phyloP scores from a whole-genome alignment of 257 asterid genomes.

The Leonotis leonurus region DNA sequence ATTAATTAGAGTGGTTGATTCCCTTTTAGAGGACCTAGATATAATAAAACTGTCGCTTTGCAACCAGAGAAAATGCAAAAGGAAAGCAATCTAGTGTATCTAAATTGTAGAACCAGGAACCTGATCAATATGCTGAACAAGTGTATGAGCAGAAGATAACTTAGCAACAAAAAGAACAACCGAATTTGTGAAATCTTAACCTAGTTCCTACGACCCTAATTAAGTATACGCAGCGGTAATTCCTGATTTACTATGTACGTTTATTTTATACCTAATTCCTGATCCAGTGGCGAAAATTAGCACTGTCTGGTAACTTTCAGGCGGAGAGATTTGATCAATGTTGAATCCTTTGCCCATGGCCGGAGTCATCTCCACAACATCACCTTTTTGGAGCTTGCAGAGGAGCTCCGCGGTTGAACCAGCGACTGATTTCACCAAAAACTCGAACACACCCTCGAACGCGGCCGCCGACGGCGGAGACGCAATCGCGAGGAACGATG shows the following conservation, averaged over 20 bases:
- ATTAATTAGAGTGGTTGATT: neutral
- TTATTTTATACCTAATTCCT: slow-evolving; percentile 68
- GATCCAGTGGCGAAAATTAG: slow-evolving; percentile 95
- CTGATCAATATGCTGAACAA: neutral
- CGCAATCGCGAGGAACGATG: slow-evolving; percentile 82
- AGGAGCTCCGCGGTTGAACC: slow-evolving; percentile 90
- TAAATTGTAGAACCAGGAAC: neutral
- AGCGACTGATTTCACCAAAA: slow-evolving; percentile 60
- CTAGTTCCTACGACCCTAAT: neutral
- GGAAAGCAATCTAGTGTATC: neutral
- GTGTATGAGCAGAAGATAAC: neutral
- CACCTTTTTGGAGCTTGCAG: slow-evolving; percentile 70
- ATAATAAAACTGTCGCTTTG: no score
- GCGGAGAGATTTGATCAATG: slow-evolving; percentile 56
- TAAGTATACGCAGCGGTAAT: no score
- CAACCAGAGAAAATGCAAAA: no score
- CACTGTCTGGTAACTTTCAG: slow-evolving; percentile 55
- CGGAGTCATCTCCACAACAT: slow-evolving; percentile 68
- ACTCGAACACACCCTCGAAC: slow-evolving; percentile 66
- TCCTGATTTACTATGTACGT: no score
- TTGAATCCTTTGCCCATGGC: slow-evolving; percentile 84
- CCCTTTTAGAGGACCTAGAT: neutral
- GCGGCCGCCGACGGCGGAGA: slow-evolving; percentile 73
- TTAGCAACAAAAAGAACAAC: neutral
- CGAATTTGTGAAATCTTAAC: neutral